Evolutionary conservation across 2,329 filamentous ascomycete species (phyloP).

Genomic region (Arthrocladium fulminans): DNA sequence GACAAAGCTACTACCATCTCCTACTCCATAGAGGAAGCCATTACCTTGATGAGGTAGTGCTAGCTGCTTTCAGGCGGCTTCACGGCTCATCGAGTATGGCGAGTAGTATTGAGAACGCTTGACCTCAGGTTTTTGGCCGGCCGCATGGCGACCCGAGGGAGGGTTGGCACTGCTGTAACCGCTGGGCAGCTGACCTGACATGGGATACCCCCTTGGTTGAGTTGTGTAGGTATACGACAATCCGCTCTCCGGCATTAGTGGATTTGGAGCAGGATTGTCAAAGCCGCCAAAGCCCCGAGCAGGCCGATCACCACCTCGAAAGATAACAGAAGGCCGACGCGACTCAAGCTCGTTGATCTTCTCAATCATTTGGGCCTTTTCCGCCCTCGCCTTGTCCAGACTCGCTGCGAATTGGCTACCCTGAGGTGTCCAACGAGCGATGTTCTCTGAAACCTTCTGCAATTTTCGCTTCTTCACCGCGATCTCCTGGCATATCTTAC

Average conservation of each 20-base stretch:
- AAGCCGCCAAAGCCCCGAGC: not conserved
- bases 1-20: no score
- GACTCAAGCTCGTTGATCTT: constrained; percentile 14
- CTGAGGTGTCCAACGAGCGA: constrained; percentile 18
- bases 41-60: not conserved
- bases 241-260: not conserved
- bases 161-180: not conserved
- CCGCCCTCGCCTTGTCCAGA: constrained; percentile 17
- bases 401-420: constrained; percentile 16
- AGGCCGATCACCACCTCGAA: constrained; percentile 1
- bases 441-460: constrained; percentile 17
- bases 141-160: not conserved
- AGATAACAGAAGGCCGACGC: constrained; percentile 10
- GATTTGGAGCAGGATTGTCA: not conserved
- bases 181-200: not conserved
- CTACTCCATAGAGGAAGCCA: no score
- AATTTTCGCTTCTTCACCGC: constrained; percentile 16
- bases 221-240: not conserved
- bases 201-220: not conserved
- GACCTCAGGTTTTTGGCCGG: not conserved
- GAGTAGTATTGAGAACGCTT: not conserved
- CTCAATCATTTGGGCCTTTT: constrained; percentile 12
- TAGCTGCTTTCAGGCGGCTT: not conserved
- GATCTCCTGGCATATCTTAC: constrained; percentile 21
- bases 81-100: not conserved